Evolutionary conservation across 257 asterid genomes (phyloP).

Genomic region (Fraxinus pennsylvanica): DNA sequence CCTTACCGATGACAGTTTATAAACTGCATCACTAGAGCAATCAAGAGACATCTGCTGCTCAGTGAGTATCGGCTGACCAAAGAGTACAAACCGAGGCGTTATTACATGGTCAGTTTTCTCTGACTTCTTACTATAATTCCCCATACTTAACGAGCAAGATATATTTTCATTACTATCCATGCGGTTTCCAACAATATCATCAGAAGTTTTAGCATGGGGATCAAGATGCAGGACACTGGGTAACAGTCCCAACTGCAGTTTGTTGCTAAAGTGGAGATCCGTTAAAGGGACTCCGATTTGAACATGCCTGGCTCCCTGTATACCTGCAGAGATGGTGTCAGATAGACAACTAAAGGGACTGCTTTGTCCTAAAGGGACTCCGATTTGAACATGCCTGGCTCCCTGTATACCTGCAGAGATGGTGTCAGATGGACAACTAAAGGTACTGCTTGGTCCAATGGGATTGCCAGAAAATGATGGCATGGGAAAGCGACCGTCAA

Average conservation of each 20-base stretch:
- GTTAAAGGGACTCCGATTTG: slow-evolving; percentile 74
- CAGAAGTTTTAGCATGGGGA: slow-evolving; percentile 46
- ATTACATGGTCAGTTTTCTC: slow-evolving; percentile 41
- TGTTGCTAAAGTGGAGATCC: slow-evolving; percentile 79
- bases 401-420: slow-evolving; percentile 99
- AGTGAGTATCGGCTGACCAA: slow-evolving; percentile 95
- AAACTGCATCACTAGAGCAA: slow-evolving; percentile 34
- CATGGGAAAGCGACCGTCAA: slow-evolving; percentile 67
- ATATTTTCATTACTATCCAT: slow-evolving; percentile 48
- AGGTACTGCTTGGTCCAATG: slow-evolving; percentile 67
- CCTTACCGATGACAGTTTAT: slow-evolving; percentile 28
- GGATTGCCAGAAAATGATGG: slow-evolving; percentile 84
- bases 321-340: slow-evolving; percentile 85
- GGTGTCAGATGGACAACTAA: slow-evolving; percentile 62
- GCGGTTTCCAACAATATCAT: slow-evolving; percentile 33
- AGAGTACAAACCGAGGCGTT: slow-evolving; percentile 72
- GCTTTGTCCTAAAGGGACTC: slow-evolving; percentile 46
- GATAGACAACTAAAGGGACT: slow-evolving; percentile 62
- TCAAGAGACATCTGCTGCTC: slow-evolving; percentile 83
- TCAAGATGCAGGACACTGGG: slow-evolving; percentile 53
- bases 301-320: slow-evolving; percentile 99
- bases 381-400: slow-evolving; percentile 99
- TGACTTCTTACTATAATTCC: slow-evolving; percentile 46
- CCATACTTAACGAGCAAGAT: slow-evolving; percentile 80
- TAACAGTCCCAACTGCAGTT: slow-evolving; percentile 66